Percentiles rank a stretch among this genome's conserved stretches.
Conservation (phyloP, 2,329 filamentous ascomycete species). For the Aspergillus ochraceus region DNA sequence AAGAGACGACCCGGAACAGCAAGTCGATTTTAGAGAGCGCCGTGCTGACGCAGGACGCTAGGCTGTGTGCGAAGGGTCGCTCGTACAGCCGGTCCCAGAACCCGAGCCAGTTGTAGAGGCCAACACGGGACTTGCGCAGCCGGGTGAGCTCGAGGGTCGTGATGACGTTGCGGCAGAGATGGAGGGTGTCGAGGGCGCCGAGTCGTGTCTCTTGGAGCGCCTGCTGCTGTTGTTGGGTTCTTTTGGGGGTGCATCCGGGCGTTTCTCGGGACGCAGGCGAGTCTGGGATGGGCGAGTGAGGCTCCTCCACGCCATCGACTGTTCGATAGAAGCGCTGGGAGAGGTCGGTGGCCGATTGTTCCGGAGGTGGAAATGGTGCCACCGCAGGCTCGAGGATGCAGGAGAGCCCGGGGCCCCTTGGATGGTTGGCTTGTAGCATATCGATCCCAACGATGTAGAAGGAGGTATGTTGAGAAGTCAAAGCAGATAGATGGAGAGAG, state of each 20-base stretch:
- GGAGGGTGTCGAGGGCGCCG: slow-evolving; percentile 25
- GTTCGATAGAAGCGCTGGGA: not conserved
- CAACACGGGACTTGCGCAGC: slow-evolving; percentile 30
- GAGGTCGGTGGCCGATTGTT: not conserved
- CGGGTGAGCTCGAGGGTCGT: slow-evolving; percentile 30
- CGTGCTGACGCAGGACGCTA: slow-evolving; percentile 15
- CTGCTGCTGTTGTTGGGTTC: not conserved
- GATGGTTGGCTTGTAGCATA: slow-evolving; percentile 12
- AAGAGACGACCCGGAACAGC: slow-evolving; percentile 26
- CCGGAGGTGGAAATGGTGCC: not conserved
- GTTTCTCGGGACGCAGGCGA: not conserved
- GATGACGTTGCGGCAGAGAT: slow-evolving; percentile 28
- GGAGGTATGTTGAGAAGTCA: not conserved
- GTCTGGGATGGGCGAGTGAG: not conserved
- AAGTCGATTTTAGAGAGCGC: slow-evolving; percentile 23
- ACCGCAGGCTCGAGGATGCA: not conserved
- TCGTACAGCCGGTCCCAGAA: slow-evolving; percentile 32
- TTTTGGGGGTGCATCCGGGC: not conserved
- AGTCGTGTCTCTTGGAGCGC: slow-evolving; percentile 20
- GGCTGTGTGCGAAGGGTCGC: slow-evolving; percentile 15
- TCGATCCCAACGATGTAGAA: not conserved
- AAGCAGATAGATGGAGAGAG: not conserved
- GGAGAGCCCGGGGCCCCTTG: not conserved
- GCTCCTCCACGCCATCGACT: not conserved
- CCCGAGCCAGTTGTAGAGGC: slow-evolving; percentile 26